Base-by-base conservation (phyloP, 2,329 filamentous ascomycete genomes). In the Fusarium mangiferae region DNA sequence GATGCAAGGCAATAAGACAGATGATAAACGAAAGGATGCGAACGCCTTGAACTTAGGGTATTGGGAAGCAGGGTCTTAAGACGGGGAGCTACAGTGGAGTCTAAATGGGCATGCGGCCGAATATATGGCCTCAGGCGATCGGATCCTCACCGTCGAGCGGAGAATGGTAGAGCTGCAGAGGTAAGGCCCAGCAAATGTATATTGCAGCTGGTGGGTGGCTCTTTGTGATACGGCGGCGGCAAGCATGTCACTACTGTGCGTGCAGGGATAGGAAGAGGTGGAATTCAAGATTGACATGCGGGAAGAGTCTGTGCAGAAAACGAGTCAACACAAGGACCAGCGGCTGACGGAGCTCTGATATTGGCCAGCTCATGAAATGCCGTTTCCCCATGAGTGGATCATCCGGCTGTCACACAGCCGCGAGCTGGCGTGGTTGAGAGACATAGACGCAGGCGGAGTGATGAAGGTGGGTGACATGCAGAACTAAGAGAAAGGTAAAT, bases 271-370 rank as follows among this genome's bases (percentile, higher is more conserved):
- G 65, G 55, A 60, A 70, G 62, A 70, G 61, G 68, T 74, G 73
- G 74, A 66, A 78, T 76, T 76, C 73, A 73, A 77, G 72, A 77
- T 78, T 75, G 78, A 77, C 79, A 80, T 81, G 77, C 76, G 78
- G 70, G 76, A 74, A 76, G 67, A 70, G 67, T 66, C 62, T 66
- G 67, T 70, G 67, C 67, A 70, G 66, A 62, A 66, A 70, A 54
- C 61, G 61, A 66, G 69, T 58, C n/a, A 73, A 70, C 52, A 64
- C 76, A 75, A 77, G 77, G 77, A 77, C 75, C 81, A 84, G 86
- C 85, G 85, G 85, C 78, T 83, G 86, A 83, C 80, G 79, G 82
- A 78, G 80, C 81, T 81, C 83, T 84, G 83, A 88, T 88, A 89
- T 89, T 89, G 87, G 87, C 83, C 84, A 84, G 80, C 46, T 51